Percentiles rank a stretch among this genome's conserved stretches.
phyloP scores from a whole-genome alignment of 768 basidiomycete genomes.

The Agaricus subrufescens region DNA sequence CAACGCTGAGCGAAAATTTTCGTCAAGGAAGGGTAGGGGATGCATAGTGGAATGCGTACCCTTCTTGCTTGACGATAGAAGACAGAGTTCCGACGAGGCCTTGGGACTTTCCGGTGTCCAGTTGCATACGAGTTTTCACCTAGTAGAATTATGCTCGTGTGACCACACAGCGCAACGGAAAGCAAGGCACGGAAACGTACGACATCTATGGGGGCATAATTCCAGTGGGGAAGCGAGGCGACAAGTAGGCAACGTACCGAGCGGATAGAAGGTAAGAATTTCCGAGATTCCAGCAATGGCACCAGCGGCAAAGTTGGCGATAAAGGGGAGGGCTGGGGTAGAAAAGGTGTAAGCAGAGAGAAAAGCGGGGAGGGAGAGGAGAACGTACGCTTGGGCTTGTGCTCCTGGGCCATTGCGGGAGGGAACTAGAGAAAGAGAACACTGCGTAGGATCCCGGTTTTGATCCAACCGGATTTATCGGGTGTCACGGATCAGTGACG shows the following conservation, averaged over 20 bases:
- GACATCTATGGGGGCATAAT: constrained; percentile 57
- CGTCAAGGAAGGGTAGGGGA: constrained; percentile 6
- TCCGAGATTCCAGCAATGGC: constrained; percentile 92
- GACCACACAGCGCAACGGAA: neutral
- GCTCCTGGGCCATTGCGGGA: constrained; percentile 2
- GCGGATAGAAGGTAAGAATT: constrained; percentile 83
- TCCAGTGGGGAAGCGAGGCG: neutral
- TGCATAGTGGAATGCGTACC: constrained; percentile 44
- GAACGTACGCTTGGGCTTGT: constrained; percentile 22
- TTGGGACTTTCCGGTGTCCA: constrained; percentile 78
- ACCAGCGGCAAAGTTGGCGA: constrained; percentile 90
- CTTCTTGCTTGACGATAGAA: constrained; percentile 85
- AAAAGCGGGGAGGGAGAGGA: constrained; percentile 17
- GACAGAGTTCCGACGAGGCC: constrained; percentile 82
- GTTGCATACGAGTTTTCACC: constrained; percentile 98
- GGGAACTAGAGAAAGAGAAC: constrained; percentile 2
- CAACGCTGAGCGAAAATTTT: constrained; percentile 39
- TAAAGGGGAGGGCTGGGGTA: constrained; percentile 69
- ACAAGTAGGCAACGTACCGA: constrained; percentile 49
- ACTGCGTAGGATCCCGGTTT: neutral
- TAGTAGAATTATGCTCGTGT: constrained; percentile 20
- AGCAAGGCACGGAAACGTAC: constrained; percentile 40
- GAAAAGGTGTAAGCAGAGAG: neutral
- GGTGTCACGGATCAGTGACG: constrained; percentile 1
- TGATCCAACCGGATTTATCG: constrained; percentile 3